Base-by-base conservation (phyloP, 352 stramenopile genomes). In the Phytophthora brassicae region DNA sequence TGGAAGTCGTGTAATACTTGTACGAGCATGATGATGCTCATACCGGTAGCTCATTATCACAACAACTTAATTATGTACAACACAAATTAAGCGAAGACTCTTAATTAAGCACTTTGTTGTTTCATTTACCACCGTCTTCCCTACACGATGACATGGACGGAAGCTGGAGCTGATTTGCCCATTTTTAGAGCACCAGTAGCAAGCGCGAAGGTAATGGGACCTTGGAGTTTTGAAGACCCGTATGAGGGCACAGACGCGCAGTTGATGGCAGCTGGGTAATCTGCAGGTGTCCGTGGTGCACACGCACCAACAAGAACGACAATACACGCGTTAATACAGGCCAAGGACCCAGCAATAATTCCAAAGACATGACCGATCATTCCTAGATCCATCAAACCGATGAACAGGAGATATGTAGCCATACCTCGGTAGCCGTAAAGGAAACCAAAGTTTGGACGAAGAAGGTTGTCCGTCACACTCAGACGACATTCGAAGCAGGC, bases 361-460 rank as follows among this genome's bases (percentile, higher is more conserved):
- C 70, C 75, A 45, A 82, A 79, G 19, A 74, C 26, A 5, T 66
- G 60, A 20, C 75, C 70, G 6, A 75, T 71, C 72, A 86, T 79
- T 11, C 79, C 79, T 23, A 88, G 63, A 19, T 86, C 76, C n/a
- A 88, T 64, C 49, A 88, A 57, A 8, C 79, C 79, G 39, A 88
- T 70, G 61, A 88, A 84, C 43, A 88, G 53, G 22, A 88, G 66
- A 35, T 76, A 86, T 6, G 51, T 75, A 3, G 76, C 64, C 55
- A 83, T 77, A 0, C 79, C 79, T 13, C 71, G 65, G 59, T 81
- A 84, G 35, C 74, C 77, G 57, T 77, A 88, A 14, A 88, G 57
- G 57, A 88, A 88, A 23, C 76, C 79, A 48, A 86, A 88, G 62
- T 88, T 86, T 14, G 68, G 58, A 24, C 71, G 79, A 29, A 88